Evolutionary conservation across 148 eudicot genomes (phyloP), one percentile per base, ranked within the genome.

Genomic region (Cornus kousa): DNA sequence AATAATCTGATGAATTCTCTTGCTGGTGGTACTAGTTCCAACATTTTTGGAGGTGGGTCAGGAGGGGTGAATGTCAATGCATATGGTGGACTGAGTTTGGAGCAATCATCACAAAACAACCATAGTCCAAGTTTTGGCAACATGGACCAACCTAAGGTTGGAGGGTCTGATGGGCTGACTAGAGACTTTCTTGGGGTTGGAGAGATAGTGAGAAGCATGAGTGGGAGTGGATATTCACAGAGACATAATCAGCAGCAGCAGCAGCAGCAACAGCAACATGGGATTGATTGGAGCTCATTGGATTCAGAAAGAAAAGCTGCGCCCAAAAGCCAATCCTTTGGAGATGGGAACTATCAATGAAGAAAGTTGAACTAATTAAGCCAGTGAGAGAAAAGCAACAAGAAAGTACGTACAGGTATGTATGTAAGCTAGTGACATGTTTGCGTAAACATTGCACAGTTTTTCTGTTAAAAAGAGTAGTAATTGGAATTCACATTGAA

Each of bases 151-250:
- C 31, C 48, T 31, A 77, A 67, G 43, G 32, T 72, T n/a, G 86
- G 86, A 68, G 74, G 81, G 68, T 82, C 87, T 12, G 89, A 88
- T 39, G 79, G 89, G 24, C 59, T 86, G 75, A 90, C 93, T 2
- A 82, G 89, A 55, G 93, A 90, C 69, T 90, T 90, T 73, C 87
- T 90, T 13, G 93, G 93, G 17, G 93, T 88, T 7, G 93, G 93
- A 19, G 90, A 84, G 71, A 84, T 88, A 2, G 88, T 90, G 23
- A 87, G 93, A 74, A 87, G 86, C 82, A 84, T 90, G 88, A 84
- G 90, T 28, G 48, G 48, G 7, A 83, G 83, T 31, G 90, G 88
- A 12, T 75, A 72, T 66, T 68, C 79, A 55, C 84, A 75, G 28
- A 67, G 74, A 22, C 68, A 77, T 14, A 68, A 72, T 0, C 28